Evolutionary conservation across 1,284 basidiomycete genomes (phyloP).

Genomic region (Stygiomarasmius scandens): DNA sequence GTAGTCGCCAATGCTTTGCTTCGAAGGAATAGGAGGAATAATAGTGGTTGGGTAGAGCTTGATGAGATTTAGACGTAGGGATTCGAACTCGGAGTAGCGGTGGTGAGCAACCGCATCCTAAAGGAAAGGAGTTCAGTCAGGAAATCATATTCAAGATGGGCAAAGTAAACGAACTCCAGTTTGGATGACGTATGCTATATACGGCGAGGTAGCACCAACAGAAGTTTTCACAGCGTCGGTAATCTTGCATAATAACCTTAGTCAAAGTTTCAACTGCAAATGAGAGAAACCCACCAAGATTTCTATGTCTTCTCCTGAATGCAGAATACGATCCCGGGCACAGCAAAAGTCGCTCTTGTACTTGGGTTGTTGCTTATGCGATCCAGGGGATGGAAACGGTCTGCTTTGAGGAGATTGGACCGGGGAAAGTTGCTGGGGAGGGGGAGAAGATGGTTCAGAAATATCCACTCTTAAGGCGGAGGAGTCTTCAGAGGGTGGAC

Average conservation of each 20-base stretch:
- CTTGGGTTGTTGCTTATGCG: conserved; percentile 48
- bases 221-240: conserved; percentile 95
- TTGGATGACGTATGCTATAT: conserved; percentile 93
- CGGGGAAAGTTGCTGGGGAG: conserved; percentile 43
- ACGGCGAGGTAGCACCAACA: conserved; percentile 82
- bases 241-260: conserved; percentile 55
- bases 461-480: conserved; percentile 63
- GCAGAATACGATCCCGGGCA: conserved; percentile 69
- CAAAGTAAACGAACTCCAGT: conserved; percentile 71
- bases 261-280: neutral
- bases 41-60: conserved; percentile 96
- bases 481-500: conserved; percentile 63
- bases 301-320: conserved; percentile 80
- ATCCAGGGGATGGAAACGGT: conserved; percentile 56
- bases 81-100: conserved; percentile 97
- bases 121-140: conserved; percentile 5
- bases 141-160: neutral
- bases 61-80: conserved; percentile 81
- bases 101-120: conserved; percentile 86
- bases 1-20: conserved; percentile 95
- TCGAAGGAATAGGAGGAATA: conserved; percentile 96
- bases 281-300: conserved; percentile 58
- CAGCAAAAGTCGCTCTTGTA: conserved; percentile 79
- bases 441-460: conserved; percentile 67
- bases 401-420: conserved; percentile 42